Base-by-base conservation (phyloP, 169 alveolate genomes). In the Plasmodium fragile region DNA sequence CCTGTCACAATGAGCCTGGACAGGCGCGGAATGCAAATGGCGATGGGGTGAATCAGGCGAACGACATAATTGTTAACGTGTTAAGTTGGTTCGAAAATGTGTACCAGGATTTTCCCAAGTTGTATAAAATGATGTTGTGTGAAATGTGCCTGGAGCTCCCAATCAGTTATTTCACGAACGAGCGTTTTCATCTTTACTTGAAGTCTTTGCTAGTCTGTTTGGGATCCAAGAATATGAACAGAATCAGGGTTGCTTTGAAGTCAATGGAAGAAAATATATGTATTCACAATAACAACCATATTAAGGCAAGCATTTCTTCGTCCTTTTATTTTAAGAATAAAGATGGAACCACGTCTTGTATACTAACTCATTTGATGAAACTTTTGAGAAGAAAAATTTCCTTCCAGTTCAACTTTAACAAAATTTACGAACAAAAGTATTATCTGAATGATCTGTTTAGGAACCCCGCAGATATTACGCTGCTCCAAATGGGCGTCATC, bases 131-230 rank as follows among this genome's bases (percentile, higher is more conserved):
- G 55, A 18, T 77, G 52, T 78, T 89, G n/a, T 89, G 94, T 22
- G 94, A 89, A 78, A 22, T 65, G 32, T 89, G 94, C 49, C 71
- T 89, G 52, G 5, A 32, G 32, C 34, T 89, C 6, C 94, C 94
- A 45, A 59, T 89, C 18, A 59, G 52, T 8, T 25, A 79, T 49
- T 89, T 89, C 49, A 39, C 81, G 77, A 77, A 89, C 28, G 73
- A 79, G 22, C 71, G 70, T 65, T 89, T 89, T 89, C 72, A 89
- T 72, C 41, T 89, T 10, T 89, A 89, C 45, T 6, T 89, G 34
- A 89, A 89, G 34, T 89, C 90, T 0, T 89, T 89, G 81, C 70
- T 89, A 78, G 65, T 89, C 69, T 89, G 94, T 65, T 72, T 89
- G 69, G 70, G 52, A 32, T 89, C 90, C 8, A 89, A 89, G 41